Evolutionary conservation across 768 basidiomycete species (phyloP), one percentile per base, ranked within the genome.

Genomic region (Termitomyces sp.): DNA sequence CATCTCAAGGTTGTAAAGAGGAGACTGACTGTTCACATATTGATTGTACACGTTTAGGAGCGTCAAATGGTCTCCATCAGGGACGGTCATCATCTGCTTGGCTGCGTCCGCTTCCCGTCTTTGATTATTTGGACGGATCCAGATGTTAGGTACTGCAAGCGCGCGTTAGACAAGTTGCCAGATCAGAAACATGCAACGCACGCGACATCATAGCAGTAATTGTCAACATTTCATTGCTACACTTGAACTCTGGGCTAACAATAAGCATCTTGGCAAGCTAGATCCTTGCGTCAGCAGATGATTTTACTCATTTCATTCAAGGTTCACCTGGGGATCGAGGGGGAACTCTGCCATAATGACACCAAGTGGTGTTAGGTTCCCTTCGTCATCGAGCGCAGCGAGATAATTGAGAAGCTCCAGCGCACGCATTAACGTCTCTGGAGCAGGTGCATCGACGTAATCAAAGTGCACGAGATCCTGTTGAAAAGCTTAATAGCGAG

Each of bases 291-390:
- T 62, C 54, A 15, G 52, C 39, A 30, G 33, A 24, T 24, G 20
- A 27, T 36, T 3, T 11, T 6, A 6, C 36, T 48, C 0, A 11
- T 18, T 34, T 22, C 47, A 51, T 12, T 13, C 44, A 37, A n/a
- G 60, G 9, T 79, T 41, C 63, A 90, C 91, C 79, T 95, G 95
- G 42, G 96, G 97, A 71, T 98, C 97, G n/a, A 99, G 81, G 13
- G 96, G 97, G 78, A 98, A 98, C 65, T 98, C 94, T 0, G 97
- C 96, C 96, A 98, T 98, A 60, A 93, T 88, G 39, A 75, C 78
- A 4, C 97, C 97, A 8, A 98, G 76, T 0, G 86, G 73, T 0
- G 97, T 98, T 58, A 99, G 72, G 54, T 93, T 86, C 12, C 97
- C 95, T 3, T 97, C 94, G 65, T 98, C 95, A 67, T 98, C 94